phyloP scores from a whole-genome alignment of 2,329 filamentous ascomycete genomes.

The Didymella sp. region DNA sequence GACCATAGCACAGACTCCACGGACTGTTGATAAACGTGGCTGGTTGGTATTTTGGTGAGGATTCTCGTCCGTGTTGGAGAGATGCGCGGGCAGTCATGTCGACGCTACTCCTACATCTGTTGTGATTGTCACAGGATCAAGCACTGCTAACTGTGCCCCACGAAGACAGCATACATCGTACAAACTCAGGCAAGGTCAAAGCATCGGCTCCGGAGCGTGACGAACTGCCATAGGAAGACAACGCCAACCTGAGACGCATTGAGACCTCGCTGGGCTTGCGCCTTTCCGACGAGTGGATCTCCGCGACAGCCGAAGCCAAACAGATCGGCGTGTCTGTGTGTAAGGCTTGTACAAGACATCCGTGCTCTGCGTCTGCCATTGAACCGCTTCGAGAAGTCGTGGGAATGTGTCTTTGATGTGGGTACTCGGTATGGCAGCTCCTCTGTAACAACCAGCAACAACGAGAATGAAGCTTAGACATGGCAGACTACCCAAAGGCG shows the following conservation, averaged over 20 bases:
- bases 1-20: constrained; percentile 61
- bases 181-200: constrained; percentile 22
- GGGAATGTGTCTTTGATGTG: constrained; percentile 35
- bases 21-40: constrained; percentile 45
- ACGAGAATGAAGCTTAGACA: neutral
- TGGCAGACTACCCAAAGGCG: constrained; percentile 60
- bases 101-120: constrained; percentile 17
- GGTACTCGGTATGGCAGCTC: constrained; percentile 49
- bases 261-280: constrained; percentile 62
- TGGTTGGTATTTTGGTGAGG: constrained; percentile 54
- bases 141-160: constrained; percentile 40
- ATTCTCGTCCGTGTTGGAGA: constrained; percentile 53
- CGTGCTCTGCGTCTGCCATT: constrained; percentile 48
- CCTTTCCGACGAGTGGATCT: constrained; percentile 67
- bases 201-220: constrained; percentile 49
- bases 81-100: constrained; percentile 58
- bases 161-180: constrained; percentile 21
- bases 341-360: constrained; percentile 45
- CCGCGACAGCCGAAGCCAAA: constrained; percentile 41
- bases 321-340: constrained; percentile 54
- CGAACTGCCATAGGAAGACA: constrained; percentile 43
- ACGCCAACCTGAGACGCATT: constrained; percentile 40
- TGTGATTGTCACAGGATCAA: constrained; percentile 27
- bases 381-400: constrained; percentile 41
- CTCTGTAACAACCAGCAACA: constrained; percentile 23